Evolutionary conservation across 129 eudicot genomes (phyloP).

Genomic region (Smallanthus sonchifolius): DNA sequence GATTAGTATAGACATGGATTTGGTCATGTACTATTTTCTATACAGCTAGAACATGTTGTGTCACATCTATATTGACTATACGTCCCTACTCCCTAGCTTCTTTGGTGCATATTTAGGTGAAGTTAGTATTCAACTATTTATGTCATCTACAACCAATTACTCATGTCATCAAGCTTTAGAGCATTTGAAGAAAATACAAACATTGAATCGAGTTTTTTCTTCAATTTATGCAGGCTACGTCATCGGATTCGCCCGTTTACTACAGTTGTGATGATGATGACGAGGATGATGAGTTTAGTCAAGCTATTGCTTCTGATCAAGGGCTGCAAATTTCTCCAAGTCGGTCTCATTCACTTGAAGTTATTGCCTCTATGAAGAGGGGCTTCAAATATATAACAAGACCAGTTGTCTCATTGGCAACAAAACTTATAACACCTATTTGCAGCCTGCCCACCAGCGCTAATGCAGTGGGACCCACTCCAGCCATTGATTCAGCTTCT

Average conservation of each 20-base stretch:
- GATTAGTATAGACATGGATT: neutral
- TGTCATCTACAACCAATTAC: neutral
- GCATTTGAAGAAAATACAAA: neutral
- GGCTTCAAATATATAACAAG: constrained; percentile 47
- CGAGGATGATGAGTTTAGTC: constrained; percentile 30
- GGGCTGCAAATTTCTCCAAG: constrained; percentile 20
- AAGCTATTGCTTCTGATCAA: constrained; percentile 22
- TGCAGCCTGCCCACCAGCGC: constrained; percentile 37
- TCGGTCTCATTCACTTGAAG: constrained; percentile 12
- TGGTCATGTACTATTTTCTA: neutral
- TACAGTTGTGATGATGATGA: constrained; percentile 70
- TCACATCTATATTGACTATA: neutral
- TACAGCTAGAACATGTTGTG: neutral
- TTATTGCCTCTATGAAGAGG: constrained; percentile 31
- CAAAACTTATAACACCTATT: constrained; percentile 36
- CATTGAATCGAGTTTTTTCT: neutral
- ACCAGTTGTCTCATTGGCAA: constrained; percentile 35
- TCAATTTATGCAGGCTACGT: constrained; percentile 41
- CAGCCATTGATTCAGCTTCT: constrained; percentile 24
- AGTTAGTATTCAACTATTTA: neutral
- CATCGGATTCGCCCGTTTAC: constrained; percentile 50
- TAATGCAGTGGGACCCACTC: constrained; percentile 33
- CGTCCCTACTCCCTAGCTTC: neutral
- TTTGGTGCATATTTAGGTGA: neutral
- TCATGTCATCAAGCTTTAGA: neutral